These are phyloP conservation scores for Stachybotrys elegans DNA, from an alignment of 2,329 filamentous ascomycete species.

Conservation along the genomic window DNA sequence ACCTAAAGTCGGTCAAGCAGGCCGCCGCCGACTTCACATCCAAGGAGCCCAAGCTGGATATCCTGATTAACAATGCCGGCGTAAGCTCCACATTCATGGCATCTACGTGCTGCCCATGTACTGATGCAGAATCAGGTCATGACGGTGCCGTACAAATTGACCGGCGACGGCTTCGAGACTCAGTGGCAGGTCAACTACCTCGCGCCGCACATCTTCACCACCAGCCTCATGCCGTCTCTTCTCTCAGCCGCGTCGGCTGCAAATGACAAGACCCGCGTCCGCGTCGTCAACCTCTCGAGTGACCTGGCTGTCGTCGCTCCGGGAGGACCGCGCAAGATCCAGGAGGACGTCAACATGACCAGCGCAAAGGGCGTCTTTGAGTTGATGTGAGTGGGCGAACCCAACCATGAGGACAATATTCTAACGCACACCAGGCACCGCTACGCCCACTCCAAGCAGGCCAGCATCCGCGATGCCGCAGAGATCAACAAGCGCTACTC, in stretches of 20 bases:
- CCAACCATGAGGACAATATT: neutral
- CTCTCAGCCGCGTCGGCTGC: conserved; percentile 9
- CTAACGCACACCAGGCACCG: conserved; percentile 2
- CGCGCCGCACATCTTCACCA: conserved; percentile 14
- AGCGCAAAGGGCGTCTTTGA: neutral
- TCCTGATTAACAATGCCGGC: conserved; percentile 17
- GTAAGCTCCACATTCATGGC: neutral
- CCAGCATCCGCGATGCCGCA: conserved; percentile 4
- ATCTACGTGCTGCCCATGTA: conserved; percentile 16
- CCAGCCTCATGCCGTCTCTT: conserved; percentile 11
- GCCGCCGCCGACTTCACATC: conserved; percentile 12
- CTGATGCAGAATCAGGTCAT: conserved; percentile 18
- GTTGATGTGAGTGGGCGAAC: neutral
- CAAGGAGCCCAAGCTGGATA: conserved; percentile 13
- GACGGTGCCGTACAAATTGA: conserved; percentile 13
- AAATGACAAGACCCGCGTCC: conserved; percentile 10
- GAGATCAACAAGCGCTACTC: conserved; percentile 12
- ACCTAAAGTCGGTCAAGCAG: conserved; percentile 13
- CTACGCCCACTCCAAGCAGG: conserved; percentile 7
- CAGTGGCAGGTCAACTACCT: conserved; percentile 18
- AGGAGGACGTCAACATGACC: neutral
- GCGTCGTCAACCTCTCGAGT: conserved; percentile 19
- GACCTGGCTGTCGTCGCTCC: conserved; percentile 13
- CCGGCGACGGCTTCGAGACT: conserved; percentile 14
- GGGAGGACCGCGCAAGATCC: too few relatives aligned